Percentiles rank a stretch among this genome's conserved stretches.
These are phyloP conservation scores for Talaromyces proteolyticus DNA, from an alignment of 495 filamentous ascomycete genomes.

Conservation along the genomic window DNA sequence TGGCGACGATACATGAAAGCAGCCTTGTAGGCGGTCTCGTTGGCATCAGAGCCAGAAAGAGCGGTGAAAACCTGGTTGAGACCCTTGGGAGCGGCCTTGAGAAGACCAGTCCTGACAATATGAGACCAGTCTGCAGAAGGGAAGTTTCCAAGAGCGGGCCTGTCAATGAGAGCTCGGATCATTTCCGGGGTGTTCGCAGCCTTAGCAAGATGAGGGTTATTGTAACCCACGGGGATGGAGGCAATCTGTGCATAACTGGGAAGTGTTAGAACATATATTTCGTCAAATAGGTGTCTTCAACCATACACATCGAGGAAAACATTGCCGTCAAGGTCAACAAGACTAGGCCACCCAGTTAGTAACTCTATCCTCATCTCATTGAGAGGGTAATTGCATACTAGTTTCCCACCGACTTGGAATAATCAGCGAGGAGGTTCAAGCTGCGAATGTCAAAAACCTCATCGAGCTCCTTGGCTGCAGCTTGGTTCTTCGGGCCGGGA, in stretches of 20 bases:
- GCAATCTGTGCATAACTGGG: constrained; percentile 87
- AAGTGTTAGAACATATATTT: too few species aligned
- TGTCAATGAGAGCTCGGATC: constrained; percentile 80
- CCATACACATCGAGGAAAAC: constrained; percentile 69
- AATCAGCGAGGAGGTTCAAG: constrained; percentile 89
- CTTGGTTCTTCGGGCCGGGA: constrained; percentile 73
- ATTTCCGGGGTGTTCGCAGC: constrained; percentile 73
- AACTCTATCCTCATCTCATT: too few species aligned
- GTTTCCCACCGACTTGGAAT: constrained; percentile 59
- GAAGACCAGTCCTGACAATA: constrained; percentile 79
- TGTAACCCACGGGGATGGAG: constrained; percentile 96
- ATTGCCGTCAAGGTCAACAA: constrained; percentile 78
- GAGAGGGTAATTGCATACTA: too few species aligned
- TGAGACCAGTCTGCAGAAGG: constrained; percentile 84
- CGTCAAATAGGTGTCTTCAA: too few species aligned
- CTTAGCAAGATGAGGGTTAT: constrained; percentile 74
- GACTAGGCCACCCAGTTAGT: constrained; percentile 44
- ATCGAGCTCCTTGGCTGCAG: constrained; percentile 66
- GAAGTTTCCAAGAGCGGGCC: constrained; percentile 95
- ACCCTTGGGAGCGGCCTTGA: constrained; percentile 85
- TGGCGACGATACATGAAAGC: constrained; percentile 97
- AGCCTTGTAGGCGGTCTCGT: constrained; percentile 98
- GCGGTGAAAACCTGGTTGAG: constrained; percentile 96
- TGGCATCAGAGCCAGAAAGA: constrained; percentile 93
- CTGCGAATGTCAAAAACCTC: constrained; percentile 89